Evolutionary conservation across 441 rosid genomes (phyloP).

Genomic region (Brassica hybrid): DNA sequence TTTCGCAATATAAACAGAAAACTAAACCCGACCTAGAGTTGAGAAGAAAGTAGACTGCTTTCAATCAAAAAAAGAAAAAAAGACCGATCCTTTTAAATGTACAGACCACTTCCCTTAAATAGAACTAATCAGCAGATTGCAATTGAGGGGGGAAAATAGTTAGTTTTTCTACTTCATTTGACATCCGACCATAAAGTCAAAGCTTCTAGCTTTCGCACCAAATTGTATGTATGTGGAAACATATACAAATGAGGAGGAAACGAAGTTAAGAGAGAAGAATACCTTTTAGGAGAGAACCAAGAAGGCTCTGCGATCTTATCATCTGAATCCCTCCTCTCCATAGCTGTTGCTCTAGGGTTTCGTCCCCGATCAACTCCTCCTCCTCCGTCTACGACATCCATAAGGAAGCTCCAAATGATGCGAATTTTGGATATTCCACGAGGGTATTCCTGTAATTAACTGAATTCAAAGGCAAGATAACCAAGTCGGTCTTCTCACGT

Average conservation of each 20-base stretch:
- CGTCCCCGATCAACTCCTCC: constrained; percentile 41
- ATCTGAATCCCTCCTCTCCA: constrained; percentile 45
- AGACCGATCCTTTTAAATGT: neutral
- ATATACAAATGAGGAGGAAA: neutral
- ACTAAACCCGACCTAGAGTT: constrained; percentile 10
- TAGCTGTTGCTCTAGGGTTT: constrained; percentile 33
- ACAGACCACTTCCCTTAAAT: constrained; percentile 6
- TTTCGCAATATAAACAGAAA: neutral
- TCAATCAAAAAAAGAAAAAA: neutral
- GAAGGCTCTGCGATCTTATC: constrained; percentile 55
- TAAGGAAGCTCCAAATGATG: constrained; percentile 17
- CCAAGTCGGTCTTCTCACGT: neutral
- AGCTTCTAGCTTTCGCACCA: constrained; percentile 2
- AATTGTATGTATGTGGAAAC: neutral
- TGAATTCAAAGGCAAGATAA: neutral
- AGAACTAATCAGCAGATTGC: constrained; percentile 9
- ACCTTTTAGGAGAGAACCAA: constrained; percentile 88
- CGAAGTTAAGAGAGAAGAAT: neutral
- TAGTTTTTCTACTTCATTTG: constrained; percentile 6
- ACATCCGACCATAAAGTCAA: constrained; percentile 12
- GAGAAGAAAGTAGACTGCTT: constrained; percentile 8
- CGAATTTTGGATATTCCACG: constrained; percentile 33
- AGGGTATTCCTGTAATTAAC: constrained; percentile 20
- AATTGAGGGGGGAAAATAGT: neutral
- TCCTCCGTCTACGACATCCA: constrained; percentile 40